phyloP scores from a whole-genome alignment of 108 stramenopile species.

The Nannochloropsis gaditana region DNA sequence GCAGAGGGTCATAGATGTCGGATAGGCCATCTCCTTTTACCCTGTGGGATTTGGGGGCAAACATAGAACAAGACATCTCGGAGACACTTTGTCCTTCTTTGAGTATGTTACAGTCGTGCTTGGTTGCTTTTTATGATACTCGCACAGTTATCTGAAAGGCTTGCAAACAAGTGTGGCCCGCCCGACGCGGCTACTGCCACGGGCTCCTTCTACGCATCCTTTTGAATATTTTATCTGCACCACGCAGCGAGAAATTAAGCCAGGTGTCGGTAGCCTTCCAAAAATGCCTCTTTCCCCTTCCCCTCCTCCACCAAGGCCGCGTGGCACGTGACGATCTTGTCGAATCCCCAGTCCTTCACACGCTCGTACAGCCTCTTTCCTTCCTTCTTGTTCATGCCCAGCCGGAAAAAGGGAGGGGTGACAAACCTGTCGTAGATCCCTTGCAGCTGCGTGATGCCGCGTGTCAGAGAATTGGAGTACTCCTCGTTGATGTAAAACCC shows the following conservation, averaged over 20 bases:
- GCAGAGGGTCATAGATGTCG: too few relatives aligned
- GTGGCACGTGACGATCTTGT: background rate
- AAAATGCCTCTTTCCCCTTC: background rate
- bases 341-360: background rate
- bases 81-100: too few relatives aligned
- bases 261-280: background rate
- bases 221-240: background rate
- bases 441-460: background rate
- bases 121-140: too few relatives aligned
- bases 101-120: too few relatives aligned
- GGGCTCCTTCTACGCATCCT: background rate
- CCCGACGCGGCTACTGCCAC: background rate
- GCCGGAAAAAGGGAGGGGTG: background rate
- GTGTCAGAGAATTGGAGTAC: background rate
- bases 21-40: too few relatives aligned
- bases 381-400: slow-evolving; percentile 11
- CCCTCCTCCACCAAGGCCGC: background rate
- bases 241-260: background rate
- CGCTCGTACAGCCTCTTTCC: background rate
- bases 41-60: too few relatives aligned
- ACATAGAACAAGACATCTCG: too few relatives aligned
- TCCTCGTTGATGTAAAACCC: slow-evolving; percentile 11
- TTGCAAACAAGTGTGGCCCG: too few relatives aligned
- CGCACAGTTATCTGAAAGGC: too few relatives aligned
- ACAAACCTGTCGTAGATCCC: background rate